A percentile compares a stretch with the other conserved stretches of the same genome.
These are phyloP conservation scores for Daldinia eschscholtzii DNA, from an alignment of 2,329 filamentous ascomycete genomes.

Conservation along the genomic window DNA sequence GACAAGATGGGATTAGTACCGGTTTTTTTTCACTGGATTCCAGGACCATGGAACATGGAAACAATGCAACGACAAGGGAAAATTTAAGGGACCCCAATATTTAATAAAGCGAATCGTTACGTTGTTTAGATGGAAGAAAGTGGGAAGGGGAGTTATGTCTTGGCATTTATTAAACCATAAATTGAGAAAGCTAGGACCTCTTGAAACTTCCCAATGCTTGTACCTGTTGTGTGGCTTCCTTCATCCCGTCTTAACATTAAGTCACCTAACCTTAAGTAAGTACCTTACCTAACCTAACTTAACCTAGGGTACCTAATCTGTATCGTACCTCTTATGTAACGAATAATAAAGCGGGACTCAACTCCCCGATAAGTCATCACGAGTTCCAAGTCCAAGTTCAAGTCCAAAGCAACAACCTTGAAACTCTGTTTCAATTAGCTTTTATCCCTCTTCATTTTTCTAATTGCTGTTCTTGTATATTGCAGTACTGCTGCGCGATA, in stretches of 20 bases:
- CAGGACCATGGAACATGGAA: slow-evolving; percentile 27
- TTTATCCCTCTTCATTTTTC: neutral
- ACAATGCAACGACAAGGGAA: slow-evolving; percentile 2
- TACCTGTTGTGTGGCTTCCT: neutral
- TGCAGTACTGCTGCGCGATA: neutral
- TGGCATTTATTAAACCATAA: slow-evolving; percentile 2
- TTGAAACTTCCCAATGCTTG: neutral
- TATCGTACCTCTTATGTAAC: neutral
- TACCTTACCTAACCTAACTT: neutral
- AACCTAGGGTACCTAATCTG: neutral
- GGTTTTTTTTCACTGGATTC: slow-evolving; percentile 26
- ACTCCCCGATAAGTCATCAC: slow-evolving; percentile 26
- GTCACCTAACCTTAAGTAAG: neutral
- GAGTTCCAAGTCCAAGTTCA: slow-evolving; percentile 12
- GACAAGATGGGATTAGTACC: slow-evolving; percentile 22
- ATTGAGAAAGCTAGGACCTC: neutral
- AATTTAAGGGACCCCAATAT: neutral
- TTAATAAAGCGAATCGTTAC: neutral
- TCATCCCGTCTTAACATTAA: neutral
- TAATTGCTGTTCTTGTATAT: neutral
- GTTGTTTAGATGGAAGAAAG: neutral
- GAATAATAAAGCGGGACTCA: slow-evolving; percentile 11
- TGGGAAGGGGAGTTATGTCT: neutral
- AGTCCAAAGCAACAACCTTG: slow-evolving; percentile 16
- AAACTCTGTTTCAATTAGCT: slow-evolving; percentile 21